phyloP scores from a whole-genome alignment of 2,329 filamentous ascomycete species.

The Pseudogymnoascus sp. region DNA sequence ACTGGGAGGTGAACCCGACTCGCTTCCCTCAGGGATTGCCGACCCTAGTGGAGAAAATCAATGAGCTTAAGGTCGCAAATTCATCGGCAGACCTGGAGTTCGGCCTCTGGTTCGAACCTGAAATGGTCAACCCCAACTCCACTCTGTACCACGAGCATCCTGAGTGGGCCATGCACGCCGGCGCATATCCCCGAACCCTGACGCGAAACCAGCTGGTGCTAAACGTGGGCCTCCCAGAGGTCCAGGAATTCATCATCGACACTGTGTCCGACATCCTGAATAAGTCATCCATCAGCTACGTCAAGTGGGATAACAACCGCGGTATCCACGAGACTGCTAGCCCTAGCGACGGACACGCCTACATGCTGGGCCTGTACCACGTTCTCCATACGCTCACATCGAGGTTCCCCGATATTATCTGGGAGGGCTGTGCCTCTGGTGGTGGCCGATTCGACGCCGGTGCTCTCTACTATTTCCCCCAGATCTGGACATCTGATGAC shows the following conservation, averaged over 20 bases:
- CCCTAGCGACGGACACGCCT: not conserved
- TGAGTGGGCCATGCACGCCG: conserved; percentile 55
- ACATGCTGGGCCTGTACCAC: not conserved
- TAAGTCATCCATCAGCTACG: not conserved
- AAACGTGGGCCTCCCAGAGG: not conserved
- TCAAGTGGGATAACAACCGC: not conserved
- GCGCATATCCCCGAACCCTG: conserved; percentile 40
- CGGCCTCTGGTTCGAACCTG: conserved; percentile 60
- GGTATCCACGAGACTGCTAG: not conserved
- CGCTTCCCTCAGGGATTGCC: not conserved
- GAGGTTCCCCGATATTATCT: not conserved
- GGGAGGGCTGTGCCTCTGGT: not conserved
- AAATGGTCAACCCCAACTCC: conserved; percentile 60
- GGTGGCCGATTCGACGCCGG: not conserved
- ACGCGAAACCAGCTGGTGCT: not conserved
- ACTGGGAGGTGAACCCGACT: not conserved
- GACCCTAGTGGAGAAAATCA: not conserved
- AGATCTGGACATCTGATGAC: conserved; percentile 57
- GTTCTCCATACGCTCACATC: not conserved
- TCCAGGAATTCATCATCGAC: not conserved
- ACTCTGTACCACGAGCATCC: conserved; percentile 54
- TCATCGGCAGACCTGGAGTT: conserved; percentile 44
- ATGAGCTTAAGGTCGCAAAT: not conserved
- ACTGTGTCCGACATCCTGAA: not conserved
- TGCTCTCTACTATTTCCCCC: not conserved